Evolutionary conservation across 345 rosid genomes (phyloP).

Genomic region (Salix exigua): DNA sequence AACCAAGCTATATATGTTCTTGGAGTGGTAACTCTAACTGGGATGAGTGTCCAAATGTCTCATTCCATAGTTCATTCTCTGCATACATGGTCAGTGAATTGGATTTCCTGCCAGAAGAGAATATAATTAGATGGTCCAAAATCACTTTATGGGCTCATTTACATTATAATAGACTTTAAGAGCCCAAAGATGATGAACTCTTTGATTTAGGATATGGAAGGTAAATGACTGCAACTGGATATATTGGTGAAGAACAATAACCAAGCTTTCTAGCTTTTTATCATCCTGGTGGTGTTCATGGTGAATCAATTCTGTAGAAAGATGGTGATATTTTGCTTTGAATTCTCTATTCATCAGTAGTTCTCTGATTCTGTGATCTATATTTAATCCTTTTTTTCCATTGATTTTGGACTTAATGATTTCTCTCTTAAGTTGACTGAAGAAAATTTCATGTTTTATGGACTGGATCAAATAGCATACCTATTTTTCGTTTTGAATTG

Average conservation of each 20-base stretch:
- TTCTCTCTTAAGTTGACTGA: neutral
- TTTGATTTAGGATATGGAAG: neutral
- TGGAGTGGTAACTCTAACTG: too few species aligned
- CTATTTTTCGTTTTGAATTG: neutral
- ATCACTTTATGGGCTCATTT: neutral
- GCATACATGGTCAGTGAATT: neutral
- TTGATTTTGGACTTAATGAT: neutral
- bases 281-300: neutral
- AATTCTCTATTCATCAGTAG: neutral
- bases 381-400: neutral
- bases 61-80: too few species aligned
- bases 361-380: neutral
- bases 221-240: too few species aligned
- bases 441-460: neutral
- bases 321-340: neutral
- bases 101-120: neutral
- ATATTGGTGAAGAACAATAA: neutral
- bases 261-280: neutral
- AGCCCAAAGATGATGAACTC: neutral
- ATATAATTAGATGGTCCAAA: neutral
- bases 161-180: neutral
- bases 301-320: neutral
- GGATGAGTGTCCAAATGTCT: too few species aligned
- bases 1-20: neutral
- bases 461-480: neutral